phyloP scores from a whole-genome alignment of 106 monocot genomes.

The Cymbidium sinense region DNA sequence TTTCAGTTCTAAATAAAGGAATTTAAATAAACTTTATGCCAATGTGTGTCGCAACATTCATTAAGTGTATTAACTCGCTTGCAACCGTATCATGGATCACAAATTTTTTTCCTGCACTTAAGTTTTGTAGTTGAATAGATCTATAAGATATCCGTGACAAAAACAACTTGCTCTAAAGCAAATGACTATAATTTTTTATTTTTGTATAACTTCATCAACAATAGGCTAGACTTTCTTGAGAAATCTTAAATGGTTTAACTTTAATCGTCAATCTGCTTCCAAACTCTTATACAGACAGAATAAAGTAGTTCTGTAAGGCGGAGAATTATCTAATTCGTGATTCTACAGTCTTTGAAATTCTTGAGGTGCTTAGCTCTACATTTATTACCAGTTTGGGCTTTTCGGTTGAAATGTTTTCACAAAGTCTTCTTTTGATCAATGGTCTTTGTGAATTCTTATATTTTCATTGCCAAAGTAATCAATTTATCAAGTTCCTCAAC shows the following conservation, averaged over 20 bases:
- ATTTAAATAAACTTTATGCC: no score
- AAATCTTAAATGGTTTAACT: background rate
- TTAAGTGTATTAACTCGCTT: no score
- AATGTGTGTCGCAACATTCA: no score
- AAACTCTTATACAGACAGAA: background rate
- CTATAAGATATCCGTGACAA: background rate
- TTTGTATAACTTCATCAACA: background rate
- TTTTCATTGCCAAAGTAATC: background rate
- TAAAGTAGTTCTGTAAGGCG: background rate
- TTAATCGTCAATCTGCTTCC: background rate
- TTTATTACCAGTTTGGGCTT: background rate
- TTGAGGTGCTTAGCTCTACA: background rate
- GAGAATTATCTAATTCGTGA: background rate
- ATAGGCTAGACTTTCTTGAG: background rate
- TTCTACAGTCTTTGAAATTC: background rate
- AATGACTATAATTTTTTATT: background rate
- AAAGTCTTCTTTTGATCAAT: background rate
- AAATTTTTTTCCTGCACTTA: background rate
- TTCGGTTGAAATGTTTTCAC: background rate
- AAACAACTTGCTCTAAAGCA: background rate
- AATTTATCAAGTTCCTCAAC: no score
- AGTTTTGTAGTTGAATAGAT: background rate
- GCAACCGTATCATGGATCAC: background rate
- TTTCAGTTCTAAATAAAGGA: no score
- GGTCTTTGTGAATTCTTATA: background rate